phyloP scores from a whole-genome alignment of 2,329 filamentous ascomycete genomes.

The Ophiostoma ulmi region DNA sequence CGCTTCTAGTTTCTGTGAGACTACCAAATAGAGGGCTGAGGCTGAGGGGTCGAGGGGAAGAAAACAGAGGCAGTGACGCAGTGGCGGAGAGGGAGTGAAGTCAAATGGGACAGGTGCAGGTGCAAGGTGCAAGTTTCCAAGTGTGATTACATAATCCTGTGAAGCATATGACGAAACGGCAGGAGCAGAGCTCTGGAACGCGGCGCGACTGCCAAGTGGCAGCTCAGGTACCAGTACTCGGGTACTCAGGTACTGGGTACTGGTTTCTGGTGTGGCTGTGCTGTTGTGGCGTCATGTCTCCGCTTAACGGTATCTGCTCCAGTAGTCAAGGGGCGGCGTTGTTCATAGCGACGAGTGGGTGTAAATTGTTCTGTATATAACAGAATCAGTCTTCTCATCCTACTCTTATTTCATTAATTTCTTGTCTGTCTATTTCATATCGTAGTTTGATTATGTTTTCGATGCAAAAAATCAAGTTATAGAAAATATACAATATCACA shows the following conservation, averaged over 20 bases:
- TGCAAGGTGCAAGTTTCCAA: not conserved
- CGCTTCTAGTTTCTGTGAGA: not conserved
- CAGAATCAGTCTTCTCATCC: too few relatives aligned
- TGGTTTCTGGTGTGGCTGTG: not conserved
- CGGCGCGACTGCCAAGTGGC: slow-evolving; percentile 13
- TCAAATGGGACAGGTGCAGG: not conserved
- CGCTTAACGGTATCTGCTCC: not conserved
- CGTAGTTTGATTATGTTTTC: too few relatives aligned
- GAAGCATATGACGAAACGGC: slow-evolving; percentile 8
- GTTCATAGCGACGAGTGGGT: too few relatives aligned
- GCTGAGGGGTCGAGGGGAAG: not conserved
- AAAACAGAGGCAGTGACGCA: not conserved
- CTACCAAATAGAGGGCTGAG: not conserved
- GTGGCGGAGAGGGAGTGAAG: not conserved
- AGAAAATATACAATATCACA: too few relatives aligned
- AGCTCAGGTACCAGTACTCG: not conserved
- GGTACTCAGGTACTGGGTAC: not conserved
- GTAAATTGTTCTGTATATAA: not conserved
- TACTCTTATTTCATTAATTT: too few relatives aligned
- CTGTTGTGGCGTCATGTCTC: not conserved
- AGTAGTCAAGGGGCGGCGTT: not conserved
- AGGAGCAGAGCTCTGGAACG: slow-evolving; percentile 8
- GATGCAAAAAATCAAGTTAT: too few relatives aligned
- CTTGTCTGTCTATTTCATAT: too few relatives aligned
- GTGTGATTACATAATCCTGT: not conserved